Evolutionary conservation across 1,284 basidiomycete genomes (phyloP).

Genomic region (Sporisorium exsertum): DNA sequence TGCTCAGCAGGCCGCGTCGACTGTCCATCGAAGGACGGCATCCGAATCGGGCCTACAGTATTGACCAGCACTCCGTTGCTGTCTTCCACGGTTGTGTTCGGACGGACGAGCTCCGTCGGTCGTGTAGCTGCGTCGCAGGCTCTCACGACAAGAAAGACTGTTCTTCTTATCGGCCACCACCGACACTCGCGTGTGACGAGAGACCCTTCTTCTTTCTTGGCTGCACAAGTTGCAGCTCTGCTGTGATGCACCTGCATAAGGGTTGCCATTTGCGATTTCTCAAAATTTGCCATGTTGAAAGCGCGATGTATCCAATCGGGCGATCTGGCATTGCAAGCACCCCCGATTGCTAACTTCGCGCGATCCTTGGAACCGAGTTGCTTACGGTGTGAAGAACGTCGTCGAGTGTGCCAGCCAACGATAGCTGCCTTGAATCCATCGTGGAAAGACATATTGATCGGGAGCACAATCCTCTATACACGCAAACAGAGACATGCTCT

Average conservation of each 20-base stretch:
- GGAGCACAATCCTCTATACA: too few species aligned
- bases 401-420: too few species aligned
- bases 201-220: constrained; percentile 17
- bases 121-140: too few species aligned
- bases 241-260: constrained; percentile 1
- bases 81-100: neutral
- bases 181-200: neutral
- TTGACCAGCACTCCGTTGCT: neutral
- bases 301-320: neutral
- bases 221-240: constrained; percentile 18
- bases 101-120: constrained; percentile 8
- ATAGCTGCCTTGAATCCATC: neutral
- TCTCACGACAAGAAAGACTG: too few species aligned
- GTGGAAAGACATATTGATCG: too few species aligned
- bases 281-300: neutral
- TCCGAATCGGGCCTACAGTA: neutral
- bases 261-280: neutral
- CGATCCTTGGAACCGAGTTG: neutral
- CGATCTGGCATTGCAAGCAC: neutral
- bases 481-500: neutral
- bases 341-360: neutral
- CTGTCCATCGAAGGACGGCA: neutral
- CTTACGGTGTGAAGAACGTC: neutral
- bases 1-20: neutral
- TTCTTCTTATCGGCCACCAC: neutral